Evolutionary conservation across 345 rosid species (phyloP), one percentile per base, ranked within the genome.

Genomic region (Gossypium arboreum): DNA sequence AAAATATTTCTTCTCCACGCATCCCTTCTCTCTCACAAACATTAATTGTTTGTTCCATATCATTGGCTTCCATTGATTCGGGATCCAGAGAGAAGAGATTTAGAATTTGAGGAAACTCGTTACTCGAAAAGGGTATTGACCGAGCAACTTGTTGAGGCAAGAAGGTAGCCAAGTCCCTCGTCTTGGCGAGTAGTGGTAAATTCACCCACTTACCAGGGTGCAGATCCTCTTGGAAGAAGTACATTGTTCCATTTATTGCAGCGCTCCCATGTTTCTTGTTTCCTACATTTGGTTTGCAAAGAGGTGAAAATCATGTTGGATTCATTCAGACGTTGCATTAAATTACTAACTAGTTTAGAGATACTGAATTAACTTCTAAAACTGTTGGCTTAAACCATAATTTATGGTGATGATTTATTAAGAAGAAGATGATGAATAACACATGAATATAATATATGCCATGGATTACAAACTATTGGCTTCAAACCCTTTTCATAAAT

Each of bases 151-250:
- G 80, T 43, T 92, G 89, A 43, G 97, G 88, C 81, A 91, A 76
- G 86, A 91, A 88, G 52, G 85, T 72, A 20, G 90, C 79, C 10
- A 52, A 51, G 54, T 85, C 80, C 4, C 86, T 62, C 2, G 11
- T 39, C 73, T 58, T 84, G 79, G 66, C 60, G 15, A 51, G 82
- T 81, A 90, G 85, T 47, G 82, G 74, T 68, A 92, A 54, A 73
- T 82, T 83, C 91, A 92, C 82, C 10, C 59, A 48, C 45, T 81
- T 89, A n/a, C 91, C 88, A 0, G 81, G 79, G 44, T 82, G 80
- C 75, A 94, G 59, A 74, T 91, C 90, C 58, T 92, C 86, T 68
- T 89, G 97, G 79, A 90, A 80, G 90, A 94, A 94, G 79, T 88
- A 92, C 50, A 69, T 15, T 1, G 55, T 47, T 43, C 15, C 55